These are phyloP conservation scores for Boletus huronensis DNA, from an alignment of 768 basidiomycete species.

Conservation along the genomic window DNA sequence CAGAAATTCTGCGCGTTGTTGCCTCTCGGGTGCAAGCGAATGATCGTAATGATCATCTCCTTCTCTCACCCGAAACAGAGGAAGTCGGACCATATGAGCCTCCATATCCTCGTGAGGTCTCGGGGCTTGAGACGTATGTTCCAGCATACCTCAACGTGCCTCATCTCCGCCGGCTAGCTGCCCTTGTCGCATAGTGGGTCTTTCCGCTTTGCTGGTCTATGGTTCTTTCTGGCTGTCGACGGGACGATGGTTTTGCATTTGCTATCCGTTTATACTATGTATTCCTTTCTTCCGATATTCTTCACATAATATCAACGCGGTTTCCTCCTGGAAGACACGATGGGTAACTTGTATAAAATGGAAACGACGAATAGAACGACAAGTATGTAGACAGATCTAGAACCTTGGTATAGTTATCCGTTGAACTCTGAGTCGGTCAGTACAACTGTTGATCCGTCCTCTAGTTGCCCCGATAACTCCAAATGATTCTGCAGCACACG, in stretches of 20 bases:
- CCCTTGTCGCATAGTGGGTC: slow-evolving; percentile 64
- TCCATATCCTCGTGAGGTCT: slow-evolving; percentile 91
- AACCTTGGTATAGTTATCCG: neutral
- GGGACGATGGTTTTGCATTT: slow-evolving; percentile 2
- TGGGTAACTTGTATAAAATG: neutral
- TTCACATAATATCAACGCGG: slow-evolving; percentile 14
- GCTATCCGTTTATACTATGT: slow-evolving; percentile 21
- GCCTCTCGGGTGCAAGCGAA: slow-evolving; percentile 94
- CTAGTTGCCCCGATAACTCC: slow-evolving; percentile 46
- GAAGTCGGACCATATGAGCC: slow-evolving; percentile 96
- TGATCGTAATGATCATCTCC: slow-evolving; percentile 94
- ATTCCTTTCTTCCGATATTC: slow-evolving; percentile 5
- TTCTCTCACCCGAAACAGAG: slow-evolving; percentile 94
- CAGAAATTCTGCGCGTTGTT: slow-evolving; percentile 95
- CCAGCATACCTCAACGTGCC: slow-evolving; percentile 89
- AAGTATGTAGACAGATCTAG: neutral
- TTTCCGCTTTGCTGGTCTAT: neutral
- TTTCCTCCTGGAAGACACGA: slow-evolving; percentile 1
- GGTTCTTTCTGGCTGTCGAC: neutral
- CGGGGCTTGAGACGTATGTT: slow-evolving; percentile 94
- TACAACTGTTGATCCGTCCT: slow-evolving; percentile 44
- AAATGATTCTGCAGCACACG: slow-evolving; percentile 45
- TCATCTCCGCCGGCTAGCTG: slow-evolving; percentile 82
- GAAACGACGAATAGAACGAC: neutral
- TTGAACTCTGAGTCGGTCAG: slow-evolving; percentile 9